Base-by-base conservation (phyloP, 306 rosid species). In the Ochetophila trinervis region DNA sequence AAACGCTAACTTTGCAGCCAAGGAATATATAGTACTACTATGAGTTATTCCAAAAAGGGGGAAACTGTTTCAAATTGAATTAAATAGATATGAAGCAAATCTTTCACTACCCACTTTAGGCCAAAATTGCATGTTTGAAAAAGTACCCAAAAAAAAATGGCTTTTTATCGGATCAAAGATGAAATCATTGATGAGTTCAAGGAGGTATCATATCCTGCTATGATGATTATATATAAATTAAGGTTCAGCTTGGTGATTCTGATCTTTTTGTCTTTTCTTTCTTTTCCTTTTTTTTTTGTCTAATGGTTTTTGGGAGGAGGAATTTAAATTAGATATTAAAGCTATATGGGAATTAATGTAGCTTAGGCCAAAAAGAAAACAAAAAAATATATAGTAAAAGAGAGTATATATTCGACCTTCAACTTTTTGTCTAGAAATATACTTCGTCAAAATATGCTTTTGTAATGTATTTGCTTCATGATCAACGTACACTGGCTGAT, bases 1-100 rank as follows among this genome's bases (percentile, higher is more conserved):
- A 44, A 70, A 63, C 23, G 34, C 71, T 62, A 56, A 56, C 22
- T 57, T 68, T 65, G 63, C 40, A 51, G 61, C 47, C 47, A 51
- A 45, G 55, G 65, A 64, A 48, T 27, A 21, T 27, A 27, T 27
- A 27, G 32, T 27, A 27, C 32, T 27, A 27, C 15, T 60, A 36
- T 15, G 21, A 60, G 18, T 45, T 32, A 65, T 73, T 57, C 72
- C 58, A 18, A 17, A 65, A 56, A 23, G 17, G 19, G 24, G 13
- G 15, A 63, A 22, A 35, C 37, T 58, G 23, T 30, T 18, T 49
- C 10, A 64, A 22, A 53, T 45, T n/a, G 52, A 27, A 27, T 27
- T 6, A 59, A 21, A 21, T 57, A 16, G 15, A 52, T 36, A 50
- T 48, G 22, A 49, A 35, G 35, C 59, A 32, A 50, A 67, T 58